A percentile compares a stretch with the other conserved stretches of the same genome.
phyloP scores from a whole-genome alignment of 78 protist genomes.

The Dictyostelium capitatum region DNA sequence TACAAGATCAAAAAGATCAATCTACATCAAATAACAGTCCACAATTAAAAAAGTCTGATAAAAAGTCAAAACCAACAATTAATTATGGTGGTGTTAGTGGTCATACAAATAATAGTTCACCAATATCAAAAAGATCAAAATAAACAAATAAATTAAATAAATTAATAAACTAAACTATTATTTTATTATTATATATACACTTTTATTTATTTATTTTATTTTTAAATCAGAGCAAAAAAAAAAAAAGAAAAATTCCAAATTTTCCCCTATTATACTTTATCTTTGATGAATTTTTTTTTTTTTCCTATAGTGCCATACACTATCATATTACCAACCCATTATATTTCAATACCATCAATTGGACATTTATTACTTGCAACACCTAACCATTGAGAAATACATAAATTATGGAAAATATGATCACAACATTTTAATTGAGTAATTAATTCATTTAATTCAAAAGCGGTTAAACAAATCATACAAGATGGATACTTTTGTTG shows the following conservation, averaged over 20 bases:
- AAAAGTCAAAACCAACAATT: neutral
- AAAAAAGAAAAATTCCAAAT: neutral
- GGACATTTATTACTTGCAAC: slow-evolving; percentile 61
- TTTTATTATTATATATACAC: no score
- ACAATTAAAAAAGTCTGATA: neutral
- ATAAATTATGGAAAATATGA: slow-evolving; percentile 66
- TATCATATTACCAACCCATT: no score
- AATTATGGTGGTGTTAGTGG: neutral
- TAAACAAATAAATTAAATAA: no score
- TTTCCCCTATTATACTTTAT: neutral
- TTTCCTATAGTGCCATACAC: neutral
- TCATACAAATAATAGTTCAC: neutral
- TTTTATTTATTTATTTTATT: no score
- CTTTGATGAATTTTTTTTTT: neutral
- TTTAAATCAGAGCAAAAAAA: no score
- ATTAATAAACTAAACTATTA: no score
- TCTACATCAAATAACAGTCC: neutral
- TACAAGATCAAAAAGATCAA: neutral
- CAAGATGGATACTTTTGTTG: slow-evolving; percentile 22
- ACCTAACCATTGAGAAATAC: slow-evolving; percentile 74
- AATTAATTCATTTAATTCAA: slow-evolving; percentile 28
- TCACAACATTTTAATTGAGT: slow-evolving; percentile 48
- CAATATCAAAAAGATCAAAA: slow-evolving; percentile 19
- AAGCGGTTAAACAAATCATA: slow-evolving; percentile 57
- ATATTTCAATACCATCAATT: slow-evolving; percentile 28